phyloP scores from a whole-genome alignment of 306 rosid species.

The Pyrus bretschneideri region DNA sequence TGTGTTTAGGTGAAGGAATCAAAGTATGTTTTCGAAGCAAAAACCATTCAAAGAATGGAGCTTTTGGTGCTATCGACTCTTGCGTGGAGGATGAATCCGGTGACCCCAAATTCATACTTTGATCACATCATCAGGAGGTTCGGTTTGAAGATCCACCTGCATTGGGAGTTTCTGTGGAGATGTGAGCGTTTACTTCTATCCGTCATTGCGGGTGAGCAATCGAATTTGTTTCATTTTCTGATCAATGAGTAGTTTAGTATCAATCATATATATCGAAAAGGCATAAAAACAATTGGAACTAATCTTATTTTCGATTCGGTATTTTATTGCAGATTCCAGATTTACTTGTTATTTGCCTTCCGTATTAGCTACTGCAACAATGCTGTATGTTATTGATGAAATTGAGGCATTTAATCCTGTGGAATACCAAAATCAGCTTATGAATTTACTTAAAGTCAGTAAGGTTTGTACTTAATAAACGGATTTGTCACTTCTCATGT shows the following conservation, averaged over 20 bases:
- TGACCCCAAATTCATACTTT: slow-evolving; percentile 84
- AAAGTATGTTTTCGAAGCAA: slow-evolving; percentile 69
- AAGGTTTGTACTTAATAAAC: slow-evolving; percentile 47
- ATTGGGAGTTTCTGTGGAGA: slow-evolving; percentile 65
- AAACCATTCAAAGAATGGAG: slow-evolving; percentile 91
- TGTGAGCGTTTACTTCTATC: slow-evolving; percentile 70
- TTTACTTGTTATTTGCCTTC: slow-evolving; percentile 67
- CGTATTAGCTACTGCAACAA: slow-evolving; percentile 71
- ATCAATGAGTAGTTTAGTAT: not conserved
- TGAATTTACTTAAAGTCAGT: slow-evolving; percentile 59
- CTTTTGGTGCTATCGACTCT: slow-evolving; percentile 81
- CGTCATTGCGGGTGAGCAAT: slow-evolving; percentile 49
- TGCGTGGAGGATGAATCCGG: slow-evolving; percentile 87
- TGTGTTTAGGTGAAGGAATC: slow-evolving; percentile 66
- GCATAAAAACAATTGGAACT: not conserved
- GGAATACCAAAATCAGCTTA: slow-evolving; percentile 59
- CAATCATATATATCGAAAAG: not conserved
- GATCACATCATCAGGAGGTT: slow-evolving; percentile 75
- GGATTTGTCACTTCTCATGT: not conserved
- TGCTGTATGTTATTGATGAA: slow-evolving; percentile 69
- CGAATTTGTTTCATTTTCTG: not conserved
- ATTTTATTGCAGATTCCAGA: slow-evolving; percentile 47
- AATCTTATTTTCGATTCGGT: not conserved
- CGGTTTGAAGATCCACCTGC: slow-evolving; percentile 58
- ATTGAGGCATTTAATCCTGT: slow-evolving; percentile 51